These are phyloP conservation scores for Alternaria burnsii DNA, from an alignment of 2,329 filamentous ascomycete genomes.

Conservation along the genomic window DNA sequence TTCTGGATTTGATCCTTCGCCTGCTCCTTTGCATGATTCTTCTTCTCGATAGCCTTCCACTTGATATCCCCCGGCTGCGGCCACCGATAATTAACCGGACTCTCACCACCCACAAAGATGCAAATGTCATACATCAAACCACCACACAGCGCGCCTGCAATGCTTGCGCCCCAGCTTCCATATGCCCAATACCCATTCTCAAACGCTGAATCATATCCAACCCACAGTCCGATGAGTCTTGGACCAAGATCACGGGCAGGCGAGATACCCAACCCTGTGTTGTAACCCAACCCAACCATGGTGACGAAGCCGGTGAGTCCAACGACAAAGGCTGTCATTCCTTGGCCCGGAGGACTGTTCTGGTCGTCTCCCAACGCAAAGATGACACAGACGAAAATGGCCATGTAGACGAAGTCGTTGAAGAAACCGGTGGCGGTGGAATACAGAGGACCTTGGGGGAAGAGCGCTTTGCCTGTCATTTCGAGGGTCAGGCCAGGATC, in stretches of 20 bases:
- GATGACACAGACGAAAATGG: slow-evolving; percentile 74
- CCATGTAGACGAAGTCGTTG: slow-evolving; percentile 72
- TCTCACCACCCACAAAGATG: slow-evolving; percentile 44
- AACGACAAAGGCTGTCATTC: slow-evolving; percentile 59
- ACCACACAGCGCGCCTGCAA: slow-evolving; percentile 38
- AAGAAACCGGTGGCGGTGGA: slow-evolving; percentile 73
- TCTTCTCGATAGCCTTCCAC: slow-evolving; percentile 25
- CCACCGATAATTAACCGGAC: slow-evolving; percentile 43
- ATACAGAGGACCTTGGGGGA: slow-evolving; percentile 65
- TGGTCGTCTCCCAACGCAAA: slow-evolving; percentile 67
- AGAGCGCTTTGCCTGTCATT: slow-evolving; percentile 64
- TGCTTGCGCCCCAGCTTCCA: slow-evolving; percentile 36
- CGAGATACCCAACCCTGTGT: slow-evolving; percentile 64
- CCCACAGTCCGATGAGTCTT: slow-evolving; percentile 70
- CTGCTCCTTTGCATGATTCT: slow-evolving; percentile 25
- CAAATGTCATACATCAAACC: slow-evolving; percentile 43
- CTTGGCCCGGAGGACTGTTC: slow-evolving; percentile 56
- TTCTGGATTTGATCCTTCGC: slow-evolving; percentile 27
- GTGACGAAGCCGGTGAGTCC: slow-evolving; percentile 37
- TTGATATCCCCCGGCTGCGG: slow-evolving; percentile 35
- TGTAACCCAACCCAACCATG: slow-evolving; percentile 39
- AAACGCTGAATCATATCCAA: slow-evolving; percentile 68
- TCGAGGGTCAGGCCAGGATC: slow-evolving; percentile 54
- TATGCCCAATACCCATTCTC: slow-evolving; percentile 39
- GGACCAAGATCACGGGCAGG: slow-evolving; percentile 76